phyloP scores from a whole-genome alignment of 768 basidiomycete species.

The Phaffia tasmanica region DNA sequence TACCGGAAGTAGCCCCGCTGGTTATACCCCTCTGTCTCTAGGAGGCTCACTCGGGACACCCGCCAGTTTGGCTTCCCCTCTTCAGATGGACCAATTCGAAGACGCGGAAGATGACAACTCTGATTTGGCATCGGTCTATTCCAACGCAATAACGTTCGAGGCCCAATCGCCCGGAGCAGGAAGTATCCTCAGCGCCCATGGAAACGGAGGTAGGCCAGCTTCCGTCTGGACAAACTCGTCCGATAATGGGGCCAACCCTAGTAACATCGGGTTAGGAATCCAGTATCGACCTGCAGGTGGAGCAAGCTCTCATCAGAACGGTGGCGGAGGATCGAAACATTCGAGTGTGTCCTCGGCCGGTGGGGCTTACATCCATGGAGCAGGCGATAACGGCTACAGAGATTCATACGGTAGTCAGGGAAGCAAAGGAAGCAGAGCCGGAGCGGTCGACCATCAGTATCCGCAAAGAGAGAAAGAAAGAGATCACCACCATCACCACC shows the following conservation, averaged over 20 bases:
- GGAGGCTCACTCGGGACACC: too few relatives aligned
- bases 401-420: too few relatives aligned
- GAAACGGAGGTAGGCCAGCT: background rate
- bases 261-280: background rate
- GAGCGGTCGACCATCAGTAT: too few relatives aligned
- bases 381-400: too few relatives aligned
- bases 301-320: background rate
- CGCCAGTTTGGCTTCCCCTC: background rate
- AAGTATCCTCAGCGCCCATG: background rate
- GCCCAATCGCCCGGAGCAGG: background rate
- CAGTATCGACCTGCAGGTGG: too few relatives aligned
- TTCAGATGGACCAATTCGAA: conserved; percentile 33
- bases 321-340: conserved; percentile 11
- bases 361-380: too few relatives aligned
- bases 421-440: too few relatives aligned
- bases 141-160: conserved; percentile 22
- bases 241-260: background rate
- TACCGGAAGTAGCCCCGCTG: background rate
- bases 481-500: too few relatives aligned
- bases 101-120: conserved; percentile 41
- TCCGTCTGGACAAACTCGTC: background rate
- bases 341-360: background rate
- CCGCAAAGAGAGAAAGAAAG: too few relatives aligned
- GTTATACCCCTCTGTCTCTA: too few relatives aligned
- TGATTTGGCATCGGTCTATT: conserved; percentile 35